phyloP scores from a whole-genome alignment of 1,284 basidiomycete genomes.

The Rhodotorula sp. region DNA sequence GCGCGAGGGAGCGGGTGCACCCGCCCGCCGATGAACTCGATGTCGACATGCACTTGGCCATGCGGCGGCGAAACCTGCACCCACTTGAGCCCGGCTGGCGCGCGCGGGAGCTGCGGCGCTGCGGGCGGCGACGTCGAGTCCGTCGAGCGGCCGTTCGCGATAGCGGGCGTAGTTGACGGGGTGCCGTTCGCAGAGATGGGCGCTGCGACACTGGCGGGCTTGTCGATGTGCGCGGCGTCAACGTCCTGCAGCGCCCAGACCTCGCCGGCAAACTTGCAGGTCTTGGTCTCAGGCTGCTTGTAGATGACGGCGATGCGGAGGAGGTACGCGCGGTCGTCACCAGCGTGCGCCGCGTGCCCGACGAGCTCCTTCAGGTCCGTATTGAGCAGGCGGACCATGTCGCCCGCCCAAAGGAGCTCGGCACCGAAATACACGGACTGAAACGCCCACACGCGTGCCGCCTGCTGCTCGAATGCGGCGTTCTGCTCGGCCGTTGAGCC shows the following conservation, averaged over 20 bases:
- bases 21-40: constrained; percentile 35
- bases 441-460: constrained; percentile 31
- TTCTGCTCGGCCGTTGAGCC: constrained; percentile 5
- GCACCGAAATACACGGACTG: constrained; percentile 42
- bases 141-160: not conserved
- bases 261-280: constrained; percentile 18
- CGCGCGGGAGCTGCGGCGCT: constrained; percentile 15
- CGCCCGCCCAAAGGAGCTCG: constrained; percentile 42
- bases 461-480: constrained; percentile 4
- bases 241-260: constrained; percentile 25
- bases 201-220: not conserved
- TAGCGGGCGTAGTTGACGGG: too few relatives aligned
- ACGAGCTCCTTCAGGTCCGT: not conserved
- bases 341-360: not conserved
- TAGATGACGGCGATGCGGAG: constrained; percentile 24
- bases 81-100: constrained; percentile 29
- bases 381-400: constrained; percentile 40
- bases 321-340: constrained; percentile 9
- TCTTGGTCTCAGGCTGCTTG: not conserved
- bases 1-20: constrained; percentile 28
- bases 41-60: not conserved
- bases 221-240: not conserved
- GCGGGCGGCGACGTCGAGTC: not conserved
- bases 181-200: not conserved
- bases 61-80: constrained; percentile 1